Conservation (phyloP, 1,139 yeast genomes). For the Suhomyces terraborum region DNA sequence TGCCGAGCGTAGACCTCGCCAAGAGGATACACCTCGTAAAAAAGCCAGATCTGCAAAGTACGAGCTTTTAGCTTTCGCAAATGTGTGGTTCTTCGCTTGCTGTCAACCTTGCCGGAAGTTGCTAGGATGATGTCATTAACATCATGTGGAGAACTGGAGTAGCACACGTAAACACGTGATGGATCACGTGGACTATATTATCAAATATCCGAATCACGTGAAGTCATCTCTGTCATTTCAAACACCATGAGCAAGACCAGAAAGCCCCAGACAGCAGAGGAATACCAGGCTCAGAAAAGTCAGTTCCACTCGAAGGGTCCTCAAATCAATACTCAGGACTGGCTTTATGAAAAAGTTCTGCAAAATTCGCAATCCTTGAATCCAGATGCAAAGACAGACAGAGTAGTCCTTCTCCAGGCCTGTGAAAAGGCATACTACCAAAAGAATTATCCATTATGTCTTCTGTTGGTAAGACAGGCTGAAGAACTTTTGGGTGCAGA, state of each 20-base stretch:
- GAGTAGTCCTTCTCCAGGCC: constrained; percentile 40
- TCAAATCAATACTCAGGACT: constrained; percentile 44
- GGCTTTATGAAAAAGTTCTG: constrained; percentile 41
- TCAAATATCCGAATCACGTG: constrained; percentile 1
- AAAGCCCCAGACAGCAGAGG: constrained; percentile 62
- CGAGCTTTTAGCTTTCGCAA: neutral
- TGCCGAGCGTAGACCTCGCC: neutral
- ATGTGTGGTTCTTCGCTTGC: neutral
- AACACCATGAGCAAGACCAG: constrained; percentile 25
- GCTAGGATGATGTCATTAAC: neutral
- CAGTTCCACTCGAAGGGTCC: constrained; percentile 56
- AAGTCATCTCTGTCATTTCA: neutral
- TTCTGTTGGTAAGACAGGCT: constrained; percentile 32
- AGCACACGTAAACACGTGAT: too few species aligned
- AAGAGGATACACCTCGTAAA: neutral
- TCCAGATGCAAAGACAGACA: constrained; percentile 33
- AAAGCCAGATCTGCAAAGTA: neutral
- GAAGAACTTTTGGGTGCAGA: constrained; percentile 34
- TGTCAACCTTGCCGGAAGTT: neutral
- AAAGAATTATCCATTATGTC: constrained; percentile 47
- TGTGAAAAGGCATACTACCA: constrained; percentile 55
- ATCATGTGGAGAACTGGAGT: too few species aligned
- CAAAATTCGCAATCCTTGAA: constrained; percentile 23
- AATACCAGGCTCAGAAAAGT: constrained; percentile 44
- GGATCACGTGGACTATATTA: too few species aligned